Evolutionary conservation across 768 basidiomycete species (phyloP).

Genomic region (Candolleomyces eurysporus): DNA sequence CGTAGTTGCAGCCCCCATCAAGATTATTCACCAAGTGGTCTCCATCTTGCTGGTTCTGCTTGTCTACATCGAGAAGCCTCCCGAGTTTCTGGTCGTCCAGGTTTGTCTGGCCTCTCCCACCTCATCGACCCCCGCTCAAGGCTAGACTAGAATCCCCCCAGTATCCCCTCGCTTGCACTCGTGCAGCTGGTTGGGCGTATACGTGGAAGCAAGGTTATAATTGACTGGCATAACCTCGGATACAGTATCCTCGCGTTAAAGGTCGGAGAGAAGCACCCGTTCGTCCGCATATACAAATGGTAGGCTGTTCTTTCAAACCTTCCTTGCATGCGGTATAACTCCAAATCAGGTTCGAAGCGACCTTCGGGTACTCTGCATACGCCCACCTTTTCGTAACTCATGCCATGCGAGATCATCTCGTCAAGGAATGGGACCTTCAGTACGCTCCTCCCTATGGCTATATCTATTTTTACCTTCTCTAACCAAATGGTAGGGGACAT

Average conservation of each 20-base stretch:
- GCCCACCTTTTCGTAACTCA: slow-evolving; percentile 92
- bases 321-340: not conserved
- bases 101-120: slow-evolving; percentile 38
- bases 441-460: slow-evolving; percentile 35
- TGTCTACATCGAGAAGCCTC: slow-evolving; percentile 58
- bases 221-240: slow-evolving; percentile 99
- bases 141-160: slow-evolving; percentile 83
- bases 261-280: slow-evolving; percentile 61
- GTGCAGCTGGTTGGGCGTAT: slow-evolving; percentile 71
- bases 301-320: slow-evolving; percentile 28
- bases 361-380: slow-evolving; percentile 78
- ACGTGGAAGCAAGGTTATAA: slow-evolving; percentile 82
- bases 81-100: slow-evolving; percentile 88
- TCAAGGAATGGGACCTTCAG: slow-evolving; percentile 74
- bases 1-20: slow-evolving; percentile 73
- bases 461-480: not conserved
- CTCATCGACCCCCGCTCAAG: not conserved
- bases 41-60: slow-evolving; percentile 63
- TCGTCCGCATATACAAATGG: slow-evolving; percentile 78
- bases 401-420: slow-evolving; percentile 76
- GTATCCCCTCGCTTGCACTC: slow-evolving; percentile 88
- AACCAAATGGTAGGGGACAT: slow-evolving; percentile 55
- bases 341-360: slow-evolving; percentile 71
- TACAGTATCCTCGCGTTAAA: slow-evolving; percentile 88
- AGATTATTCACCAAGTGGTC: slow-evolving; percentile 69